These are phyloP conservation scores for Thalassiosira livingstoniorum DNA, from an alignment of 352 stramenopile genomes.

Conservation along the genomic window DNA sequence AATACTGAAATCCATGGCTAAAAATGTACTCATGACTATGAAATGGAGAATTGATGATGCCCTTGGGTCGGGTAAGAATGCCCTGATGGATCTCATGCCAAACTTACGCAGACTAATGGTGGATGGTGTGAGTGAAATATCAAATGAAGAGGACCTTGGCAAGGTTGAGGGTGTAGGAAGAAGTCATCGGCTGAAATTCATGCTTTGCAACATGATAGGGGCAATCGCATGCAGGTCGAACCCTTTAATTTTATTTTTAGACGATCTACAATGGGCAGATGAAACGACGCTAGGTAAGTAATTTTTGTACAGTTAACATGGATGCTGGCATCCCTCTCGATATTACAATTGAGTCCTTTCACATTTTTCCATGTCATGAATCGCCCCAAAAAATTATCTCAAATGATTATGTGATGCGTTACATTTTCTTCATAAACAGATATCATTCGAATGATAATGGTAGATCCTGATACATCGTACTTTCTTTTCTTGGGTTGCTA, in stretches of 20 bases:
- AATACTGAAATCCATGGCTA: no score
- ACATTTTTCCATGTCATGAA: no score
- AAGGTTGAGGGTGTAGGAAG: conserved; percentile 4
- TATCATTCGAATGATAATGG: conserved; percentile 53
- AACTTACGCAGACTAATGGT: conserved; percentile 28
- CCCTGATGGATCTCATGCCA: conserved; percentile 16
- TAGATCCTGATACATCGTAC: conserved; percentile 28
- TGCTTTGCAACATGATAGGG: conserved; percentile 45
- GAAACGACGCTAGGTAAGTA: conserved; percentile 33
- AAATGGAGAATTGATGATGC: conserved; percentile 32
- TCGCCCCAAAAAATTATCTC: no score
- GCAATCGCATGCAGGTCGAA: conserved; percentile 28
- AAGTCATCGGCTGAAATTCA: conserved; percentile 30
- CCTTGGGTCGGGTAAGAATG: conserved; percentile 18
- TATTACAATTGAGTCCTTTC: no score
- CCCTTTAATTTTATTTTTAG: conserved; percentile 54
- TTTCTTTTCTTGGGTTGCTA: conserved; percentile 53
- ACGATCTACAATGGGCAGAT: conserved; percentile 64
- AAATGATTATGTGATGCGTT: no score
- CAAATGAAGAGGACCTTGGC: background rate
- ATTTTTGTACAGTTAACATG: no score
- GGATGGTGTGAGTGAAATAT: background rate
- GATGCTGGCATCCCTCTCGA: no score
- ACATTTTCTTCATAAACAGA: no score
- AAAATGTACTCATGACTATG: conserved; percentile 2